These are phyloP conservation scores for Neonectria neomacrospora DNA, from an alignment of 2,329 filamentous ascomycete species.

Conservation along the genomic window DNA sequence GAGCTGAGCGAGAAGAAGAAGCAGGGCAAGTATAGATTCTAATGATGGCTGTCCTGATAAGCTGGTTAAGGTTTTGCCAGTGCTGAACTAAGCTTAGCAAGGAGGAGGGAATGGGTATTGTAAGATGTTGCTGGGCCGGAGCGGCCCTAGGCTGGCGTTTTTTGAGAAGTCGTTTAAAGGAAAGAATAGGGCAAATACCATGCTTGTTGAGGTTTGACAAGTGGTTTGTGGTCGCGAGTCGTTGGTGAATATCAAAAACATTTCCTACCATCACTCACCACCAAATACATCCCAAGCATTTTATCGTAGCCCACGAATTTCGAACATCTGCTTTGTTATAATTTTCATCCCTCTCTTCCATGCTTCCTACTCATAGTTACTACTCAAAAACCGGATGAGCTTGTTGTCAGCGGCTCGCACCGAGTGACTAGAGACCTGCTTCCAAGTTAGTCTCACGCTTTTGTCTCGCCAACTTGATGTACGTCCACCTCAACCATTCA, in stretches of 20 bases:
- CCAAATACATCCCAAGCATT: background rate
- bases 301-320: background rate
- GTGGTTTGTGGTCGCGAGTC: slow-evolving; percentile 7
- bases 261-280: background rate
- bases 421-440: background rate
- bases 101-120: slow-evolving; percentile 26
- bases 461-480: background rate
- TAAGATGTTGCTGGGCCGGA: slow-evolving; percentile 23
- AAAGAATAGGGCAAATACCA: slow-evolving; percentile 40
- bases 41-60: slow-evolving; percentile 29
- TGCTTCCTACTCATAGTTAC: background rate
- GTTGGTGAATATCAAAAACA: slow-evolving; percentile 40
- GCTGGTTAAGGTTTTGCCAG: background rate
- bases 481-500: background rate
- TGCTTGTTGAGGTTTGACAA: slow-evolving; percentile 32
- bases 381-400: background rate
- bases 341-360: background rate
- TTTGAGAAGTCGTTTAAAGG: slow-evolving; percentile 31
- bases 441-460: background rate
- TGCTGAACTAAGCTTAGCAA: slow-evolving; percentile 6
- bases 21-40: slow-evolving; percentile 64
- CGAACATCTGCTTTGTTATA: too few relatives aligned
- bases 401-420: background rate
- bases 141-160: slow-evolving; percentile 40
- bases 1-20: slow-evolving; percentile 77